These are phyloP conservation scores for Chaetothyriales sp. DNA, from an alignment of 2,329 filamentous ascomycete genomes.

Conservation along the genomic window DNA sequence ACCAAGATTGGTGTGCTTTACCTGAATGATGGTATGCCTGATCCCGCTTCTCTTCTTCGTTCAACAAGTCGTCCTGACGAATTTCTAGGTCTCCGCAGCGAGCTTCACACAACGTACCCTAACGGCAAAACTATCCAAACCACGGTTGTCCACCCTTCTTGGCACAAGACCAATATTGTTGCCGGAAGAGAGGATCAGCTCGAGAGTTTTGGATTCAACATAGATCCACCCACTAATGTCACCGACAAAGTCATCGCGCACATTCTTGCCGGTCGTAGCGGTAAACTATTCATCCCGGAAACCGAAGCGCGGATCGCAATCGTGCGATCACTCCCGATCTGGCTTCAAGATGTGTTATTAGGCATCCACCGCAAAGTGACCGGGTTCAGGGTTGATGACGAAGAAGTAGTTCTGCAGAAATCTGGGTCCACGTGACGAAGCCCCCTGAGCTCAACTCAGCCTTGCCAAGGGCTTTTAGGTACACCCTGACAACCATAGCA, in stretches of 20 bases:
- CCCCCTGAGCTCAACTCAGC: too few species aligned
- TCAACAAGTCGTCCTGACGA: not conserved
- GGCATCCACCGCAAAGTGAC: conserved; percentile 1
- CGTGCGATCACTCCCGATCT: conserved; percentile 8
- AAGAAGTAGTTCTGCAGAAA: not conserved
- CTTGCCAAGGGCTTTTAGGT: too few species aligned
- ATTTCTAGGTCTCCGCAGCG: conserved; percentile 30
- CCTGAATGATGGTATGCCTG: conserved; percentile 46
- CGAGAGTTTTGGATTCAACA: conserved; percentile 35
- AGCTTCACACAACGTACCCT: conserved; percentile 42
- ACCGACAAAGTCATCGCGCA: conserved; percentile 47
- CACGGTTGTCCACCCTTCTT: conserved; percentile 4
- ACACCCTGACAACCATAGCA: too few species aligned
- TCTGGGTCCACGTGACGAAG: too few species aligned
- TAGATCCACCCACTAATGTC: conserved; percentile 30
- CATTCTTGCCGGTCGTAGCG: conserved; percentile 42
- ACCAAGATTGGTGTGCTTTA: conserved; percentile 52
- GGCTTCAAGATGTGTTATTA: conserved; percentile 11
- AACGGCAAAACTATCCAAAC: conserved; percentile 1
- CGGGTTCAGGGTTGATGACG: not conserved
- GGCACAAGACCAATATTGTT: conserved; percentile 2
- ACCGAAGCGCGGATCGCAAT: not conserved
- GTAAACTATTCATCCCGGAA: conserved; percentile 40
- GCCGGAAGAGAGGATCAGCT: conserved; percentile 38
- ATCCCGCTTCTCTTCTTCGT: not conserved